phyloP scores from a whole-genome alignment of 2,329 filamentous ascomycete genomes.

The Lecanicillium sp. region DNA sequence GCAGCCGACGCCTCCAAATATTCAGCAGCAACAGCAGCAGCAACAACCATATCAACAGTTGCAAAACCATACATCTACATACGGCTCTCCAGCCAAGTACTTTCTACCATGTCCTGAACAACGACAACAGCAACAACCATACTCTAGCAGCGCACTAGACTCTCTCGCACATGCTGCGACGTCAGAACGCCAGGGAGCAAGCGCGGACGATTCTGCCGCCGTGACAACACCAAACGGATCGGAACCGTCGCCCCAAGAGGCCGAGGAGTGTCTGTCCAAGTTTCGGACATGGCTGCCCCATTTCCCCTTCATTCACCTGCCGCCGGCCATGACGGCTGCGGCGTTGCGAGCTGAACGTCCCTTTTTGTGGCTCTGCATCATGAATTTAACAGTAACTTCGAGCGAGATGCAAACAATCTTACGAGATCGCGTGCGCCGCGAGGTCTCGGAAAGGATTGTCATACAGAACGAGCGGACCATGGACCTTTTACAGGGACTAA shows the following conservation, averaged over 20 bases:
- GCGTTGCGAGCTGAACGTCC: conserved; percentile 32
- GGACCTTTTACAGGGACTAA: conserved; percentile 42
- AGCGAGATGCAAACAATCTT: conserved; percentile 29
- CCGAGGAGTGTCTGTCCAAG: conserved; percentile 28
- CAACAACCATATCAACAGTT: conserved; percentile 10
- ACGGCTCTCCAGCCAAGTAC: conserved; percentile 7
- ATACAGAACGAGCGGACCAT: conserved; percentile 39
- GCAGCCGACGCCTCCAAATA: conserved; percentile 9
- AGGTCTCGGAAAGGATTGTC: conserved; percentile 37
- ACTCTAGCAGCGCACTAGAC: conserved; percentile 4
- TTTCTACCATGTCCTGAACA: conserved; percentile 7
- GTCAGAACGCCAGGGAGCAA: conserved; percentile 17
- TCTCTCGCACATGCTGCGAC: conserved; percentile 28
- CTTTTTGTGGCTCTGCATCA: conserved; percentile 42
- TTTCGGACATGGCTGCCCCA: conserved; percentile 34
- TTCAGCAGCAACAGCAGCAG: conserved; percentile 5
- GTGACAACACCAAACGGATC: neutral
- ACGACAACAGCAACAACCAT: conserved; percentile 2
- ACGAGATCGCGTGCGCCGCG: conserved; percentile 31
- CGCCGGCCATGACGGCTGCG: conserved; percentile 25
- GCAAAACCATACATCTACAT: conserved; percentile 4
- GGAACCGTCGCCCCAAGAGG: conserved; percentile 26
- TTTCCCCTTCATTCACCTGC: conserved; percentile 37
- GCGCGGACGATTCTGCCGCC: neutral
- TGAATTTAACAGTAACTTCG: conserved; percentile 35